Base-by-base conservation (phyloP, 805 yeast genomes). In the Metschnikowia baotianmanensis region DNA sequence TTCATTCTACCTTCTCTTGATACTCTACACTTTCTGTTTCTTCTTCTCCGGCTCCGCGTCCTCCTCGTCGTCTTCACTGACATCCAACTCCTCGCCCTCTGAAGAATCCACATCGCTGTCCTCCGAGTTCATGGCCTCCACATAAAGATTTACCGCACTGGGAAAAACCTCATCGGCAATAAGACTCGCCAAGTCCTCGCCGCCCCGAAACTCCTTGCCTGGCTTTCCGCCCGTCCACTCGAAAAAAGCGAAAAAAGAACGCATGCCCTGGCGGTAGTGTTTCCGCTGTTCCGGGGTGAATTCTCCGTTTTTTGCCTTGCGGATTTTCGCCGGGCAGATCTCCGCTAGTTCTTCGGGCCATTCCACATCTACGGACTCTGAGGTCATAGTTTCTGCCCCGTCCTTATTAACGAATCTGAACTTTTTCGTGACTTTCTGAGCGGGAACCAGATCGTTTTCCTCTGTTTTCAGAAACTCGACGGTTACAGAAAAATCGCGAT, bases 181-280 rank as follows among this genome's bases (percentile, higher is more conserved):
- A 30, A 86, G 62, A 37, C 79, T 68, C 0, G 96, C 86, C 40
- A 90, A 69, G 9, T 82, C 88, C 46, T 82, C 91, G 18, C 96
- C 96, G 42, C 76, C 73, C 46, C 89, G 75, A 56, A 80, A 86
- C 57, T 81, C 93, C 62, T 80, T 86, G 1, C 87, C 85, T 1
- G 87, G 83, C 48, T 81, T 82, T 25, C 64, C 59, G 0, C 95
- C 96, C 1, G 93, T 83, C 90, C 95, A 89, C 34, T 70, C 68
- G 57, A 89, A 90, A 82, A 90, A 90, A 5, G 88, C 83, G 61
- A 91, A 90, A 55, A 91, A 83, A 11, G 91, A 80, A 55, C 82
- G 82, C 88, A 83, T 83, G 4, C 90, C 90, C 15, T 70, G 56
- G 43, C 90, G 65, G 55, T 83, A 83, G 41, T 69, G 67, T 52